Percentiles rank a stretch among this genome's conserved stretches.
These are phyloP conservation scores for Chlamydomonas sp. DNA, from an alignment of 139 green algal genomes.

Conservation along the genomic window DNA sequence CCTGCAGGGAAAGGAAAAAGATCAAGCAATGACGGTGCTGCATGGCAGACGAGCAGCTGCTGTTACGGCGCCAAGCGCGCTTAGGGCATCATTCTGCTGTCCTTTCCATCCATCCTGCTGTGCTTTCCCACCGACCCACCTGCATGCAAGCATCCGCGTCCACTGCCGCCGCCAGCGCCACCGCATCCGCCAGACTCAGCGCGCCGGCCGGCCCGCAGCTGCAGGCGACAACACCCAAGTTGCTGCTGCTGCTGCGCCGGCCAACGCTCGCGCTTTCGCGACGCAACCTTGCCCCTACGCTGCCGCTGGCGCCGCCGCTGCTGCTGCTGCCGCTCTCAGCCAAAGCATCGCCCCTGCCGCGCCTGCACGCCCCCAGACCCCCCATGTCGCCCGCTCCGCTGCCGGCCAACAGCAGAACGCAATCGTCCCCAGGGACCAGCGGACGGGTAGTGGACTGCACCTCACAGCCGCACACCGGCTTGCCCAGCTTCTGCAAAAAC, in stretches of 20 bases:
- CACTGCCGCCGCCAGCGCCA: conserved; percentile 17
- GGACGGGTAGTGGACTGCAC: neutral
- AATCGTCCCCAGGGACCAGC: conserved; percentile 8
- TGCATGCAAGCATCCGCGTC: neutral
- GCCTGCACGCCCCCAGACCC: neutral
- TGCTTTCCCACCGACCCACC: neutral
- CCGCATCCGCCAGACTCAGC: conserved; percentile 11
- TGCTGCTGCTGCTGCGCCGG: neutral
- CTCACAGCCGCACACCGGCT: neutral
- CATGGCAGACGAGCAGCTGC: too few relatives aligned
- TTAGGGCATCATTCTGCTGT: too few relatives aligned
- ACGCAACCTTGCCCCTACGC: too few relatives aligned
- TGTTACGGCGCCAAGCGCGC: too few relatives aligned
- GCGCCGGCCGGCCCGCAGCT: conserved; percentile 1
- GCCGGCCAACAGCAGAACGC: conserved; percentile 13
- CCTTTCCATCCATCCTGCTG: too few relatives aligned
- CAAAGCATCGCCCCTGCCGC: neutral
- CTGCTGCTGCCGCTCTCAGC: neutral
- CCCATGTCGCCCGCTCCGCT: too few relatives aligned
- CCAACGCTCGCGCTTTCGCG: neutral
- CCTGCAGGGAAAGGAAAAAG: neutral
- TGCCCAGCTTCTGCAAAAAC: neutral
- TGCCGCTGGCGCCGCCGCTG: neutral
- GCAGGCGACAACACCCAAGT: neutral
- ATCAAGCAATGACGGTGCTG: neutral